Base-by-base conservation (phyloP, 306 rosid species). In the Dryas drummondii region DNA sequence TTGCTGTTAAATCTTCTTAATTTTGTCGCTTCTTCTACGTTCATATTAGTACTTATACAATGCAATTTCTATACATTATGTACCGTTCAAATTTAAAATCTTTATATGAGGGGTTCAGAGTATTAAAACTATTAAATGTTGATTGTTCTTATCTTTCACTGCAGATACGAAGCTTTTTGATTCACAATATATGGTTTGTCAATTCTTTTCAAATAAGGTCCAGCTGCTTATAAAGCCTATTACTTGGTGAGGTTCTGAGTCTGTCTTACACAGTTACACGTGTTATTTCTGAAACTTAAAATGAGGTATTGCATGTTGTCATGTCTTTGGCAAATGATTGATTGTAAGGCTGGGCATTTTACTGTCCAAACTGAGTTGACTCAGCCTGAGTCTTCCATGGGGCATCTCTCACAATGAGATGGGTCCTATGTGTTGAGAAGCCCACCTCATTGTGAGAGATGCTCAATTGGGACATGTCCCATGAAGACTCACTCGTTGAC, bases 181-280 rank as follows among this genome's bases (percentile, higher is more conserved):
- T 94, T 84, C 93, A 97, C 59, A 94, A n/a, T n/a, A n/a, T n/a
- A 94, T 85, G 99, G 99, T 72, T 80, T 92, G 84, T 41, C 97
- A 70, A 79, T 84, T 87, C 92, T 94, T 67, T 94, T 94, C 79
- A 94, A 88, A 85, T 92, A 94, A 86, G 96, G 99, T 75, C 86
- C 96, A 52, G 86, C 90, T 81, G 94, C 99, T 79, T 94, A 94
- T 86, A 94, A 94, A 87, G 87, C 97, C 77, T 94, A 94, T 81
- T 94, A 92, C 82, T 85, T 92, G 78, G 98, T 91, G 78, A 79
- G 80, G 49, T 57, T 54, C 55, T 56, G 9, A 58, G 60, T 37
- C 66, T 45, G 19, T 47, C 44, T 53, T 49, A 9, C 22, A 22
- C 22, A 22, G 22, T 22, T 22, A 22, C 42, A 9, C 42, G 7